phyloP scores from a whole-genome alignment of 345 rosid genomes.

The Combretum micranthum region DNA sequence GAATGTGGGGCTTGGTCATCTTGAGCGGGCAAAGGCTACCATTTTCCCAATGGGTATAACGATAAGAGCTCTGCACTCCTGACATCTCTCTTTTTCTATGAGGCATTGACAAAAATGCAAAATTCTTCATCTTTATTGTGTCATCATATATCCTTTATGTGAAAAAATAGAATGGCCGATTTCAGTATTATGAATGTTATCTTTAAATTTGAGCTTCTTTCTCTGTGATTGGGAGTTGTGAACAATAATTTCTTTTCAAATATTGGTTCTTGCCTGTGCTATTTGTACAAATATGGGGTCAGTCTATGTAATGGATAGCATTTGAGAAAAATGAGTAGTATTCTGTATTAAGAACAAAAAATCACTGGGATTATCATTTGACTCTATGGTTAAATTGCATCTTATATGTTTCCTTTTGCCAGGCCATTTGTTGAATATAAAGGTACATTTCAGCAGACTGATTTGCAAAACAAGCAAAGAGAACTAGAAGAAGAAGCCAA shows the following conservation, averaged over 20 bases:
- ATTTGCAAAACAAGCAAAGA: slow-evolving; percentile 43
- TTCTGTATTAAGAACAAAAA: background rate
- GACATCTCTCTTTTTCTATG: background rate
- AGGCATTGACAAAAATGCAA: background rate
- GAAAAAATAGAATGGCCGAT: too few species aligned
- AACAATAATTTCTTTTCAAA: too few species aligned
- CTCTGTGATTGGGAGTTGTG: too few species aligned
- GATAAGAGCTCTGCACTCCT: too few species aligned
- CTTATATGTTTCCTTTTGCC: slow-evolving; percentile 11
- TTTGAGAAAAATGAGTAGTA: too few species aligned
- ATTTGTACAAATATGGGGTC: too few species aligned
- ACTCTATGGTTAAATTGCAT: background rate
- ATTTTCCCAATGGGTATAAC: slow-evolving; percentile 74
- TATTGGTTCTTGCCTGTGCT: too few species aligned
- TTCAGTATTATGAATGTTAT: too few species aligned
- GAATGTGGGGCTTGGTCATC: slow-evolving; percentile 59
- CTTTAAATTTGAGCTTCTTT: too few species aligned
- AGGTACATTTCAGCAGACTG: slow-evolving; percentile 48
- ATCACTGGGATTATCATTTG: background rate
- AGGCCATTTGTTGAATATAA: slow-evolving; percentile 86
- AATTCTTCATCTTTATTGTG: background rate
- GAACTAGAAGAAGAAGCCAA: slow-evolving; percentile 64
- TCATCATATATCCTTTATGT: too few species aligned
- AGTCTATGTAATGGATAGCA: too few species aligned
- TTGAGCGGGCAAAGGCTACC: slow-evolving; percentile 75